Evolutionary conservation across 768 basidiomycete species (phyloP), one percentile per base, ranked within the genome.

Genomic region (Lactarius psammicola): DNA sequence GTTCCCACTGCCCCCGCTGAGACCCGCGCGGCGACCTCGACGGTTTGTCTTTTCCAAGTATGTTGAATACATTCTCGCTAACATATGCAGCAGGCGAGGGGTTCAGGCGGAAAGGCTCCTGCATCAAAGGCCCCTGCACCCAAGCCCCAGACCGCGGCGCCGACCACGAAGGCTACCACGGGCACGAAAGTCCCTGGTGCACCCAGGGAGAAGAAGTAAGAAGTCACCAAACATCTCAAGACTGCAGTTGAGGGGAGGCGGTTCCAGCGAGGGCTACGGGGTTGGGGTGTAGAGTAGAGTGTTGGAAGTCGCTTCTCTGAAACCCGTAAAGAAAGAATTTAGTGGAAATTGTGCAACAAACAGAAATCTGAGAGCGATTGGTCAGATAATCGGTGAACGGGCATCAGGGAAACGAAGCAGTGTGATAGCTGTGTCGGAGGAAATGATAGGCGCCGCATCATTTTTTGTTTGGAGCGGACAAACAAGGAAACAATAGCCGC

Each of bases 31-130:
- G 0, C 67, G 34, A 20, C 63, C 34, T 0, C 60, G 6, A 33
- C 64, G 34, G 64, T 66, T 62, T 13, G 64, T 59, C 15, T 7
- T 46, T 23, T 28, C 8, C 23, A 46, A 20, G 10, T 11, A 11
- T 13, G 5, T 42, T 2, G 17, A 13, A 11, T 36, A 26, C 2
- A 15, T 17, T 15, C 17, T 54, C 36, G 23, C 56, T 61, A 46
- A 61, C 46, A 30, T 20, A 34, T 60, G 30, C 7, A 20, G 13
- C 51, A 68, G 65, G 13, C 38, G 18, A 57, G 30, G 68, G 17
- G 7, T 34, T 1, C 34, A 3, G 8, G n/a, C 23, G 44, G 44
- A n/a, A 67, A 40, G 65, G 2, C 18, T 0, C 2, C 56, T 18
- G 1, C 31, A 10, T 0, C 53, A 6, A 59, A 55, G 23, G n/a